These are phyloP conservation scores for Xylariaceae sp. DNA, from an alignment of 2,329 filamentous ascomycete species.

Conservation along the genomic window DNA sequence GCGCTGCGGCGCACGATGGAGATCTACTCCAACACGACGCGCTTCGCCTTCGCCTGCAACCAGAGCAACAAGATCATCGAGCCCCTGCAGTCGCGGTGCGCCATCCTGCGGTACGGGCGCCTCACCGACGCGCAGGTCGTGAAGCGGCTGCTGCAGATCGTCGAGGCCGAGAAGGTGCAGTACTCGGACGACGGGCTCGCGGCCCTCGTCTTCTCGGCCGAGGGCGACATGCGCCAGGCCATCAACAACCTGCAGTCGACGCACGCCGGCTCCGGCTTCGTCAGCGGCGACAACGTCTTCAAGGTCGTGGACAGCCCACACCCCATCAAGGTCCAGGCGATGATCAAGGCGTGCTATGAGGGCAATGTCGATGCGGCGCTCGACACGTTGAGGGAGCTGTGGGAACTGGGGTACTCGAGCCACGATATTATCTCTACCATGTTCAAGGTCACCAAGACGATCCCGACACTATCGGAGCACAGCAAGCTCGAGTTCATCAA, in stretches of 20 bases:
- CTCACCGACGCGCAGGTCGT: conserved; percentile 91
- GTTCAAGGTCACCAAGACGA: conserved; percentile 97
- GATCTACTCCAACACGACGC: conserved; percentile 93
- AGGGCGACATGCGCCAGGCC: conserved; percentile 97
- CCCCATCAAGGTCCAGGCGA: conserved; percentile 96
- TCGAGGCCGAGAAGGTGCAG: conserved; percentile 84
- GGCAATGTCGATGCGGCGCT: conserved; percentile 84
- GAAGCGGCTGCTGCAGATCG: conserved; percentile 85
- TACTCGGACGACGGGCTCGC: conserved; percentile 91
- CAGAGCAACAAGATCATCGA: conserved; percentile 99
- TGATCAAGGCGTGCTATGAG: conserved; percentile 96
- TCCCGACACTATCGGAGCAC: conserved; percentile 87
- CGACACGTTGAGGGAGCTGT: conserved; percentile 82
- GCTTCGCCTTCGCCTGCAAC: conserved; percentile 98
- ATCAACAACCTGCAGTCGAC: conserved; percentile 98
- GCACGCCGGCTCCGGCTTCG: conserved; percentile 87
- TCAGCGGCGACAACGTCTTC: conserved; percentile 98
- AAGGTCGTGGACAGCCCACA: conserved; percentile 95
- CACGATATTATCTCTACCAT: conserved; percentile 99
- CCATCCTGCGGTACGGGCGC: conserved; percentile 88
- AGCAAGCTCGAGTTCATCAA: conserved; percentile 96
- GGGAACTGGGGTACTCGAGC: conserved; percentile 93
- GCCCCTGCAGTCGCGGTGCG: conserved; percentile 93
- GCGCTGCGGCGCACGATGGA: conserved; percentile 96
- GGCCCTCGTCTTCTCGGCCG: conserved; percentile 93